Evolutionary conservation across 805 yeast species (phyloP), one percentile per base, ranked within the genome.

Genomic region (Metschnikowia similis): DNA sequence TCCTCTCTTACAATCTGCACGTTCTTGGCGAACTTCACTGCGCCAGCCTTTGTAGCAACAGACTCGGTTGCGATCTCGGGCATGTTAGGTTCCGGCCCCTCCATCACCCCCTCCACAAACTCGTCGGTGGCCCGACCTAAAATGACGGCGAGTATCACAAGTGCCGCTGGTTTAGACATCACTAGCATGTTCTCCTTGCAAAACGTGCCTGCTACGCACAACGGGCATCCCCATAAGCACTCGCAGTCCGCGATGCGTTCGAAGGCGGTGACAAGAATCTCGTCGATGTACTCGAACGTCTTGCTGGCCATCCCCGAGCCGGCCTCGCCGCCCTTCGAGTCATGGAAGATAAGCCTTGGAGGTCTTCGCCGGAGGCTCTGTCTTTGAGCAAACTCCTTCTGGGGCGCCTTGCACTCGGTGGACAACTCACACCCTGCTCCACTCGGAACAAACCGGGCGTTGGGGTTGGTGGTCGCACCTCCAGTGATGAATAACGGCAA

Each of bases 391-490:
- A 92, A 88, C 63, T 94, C 99, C 60, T 94, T 94, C 56, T 90
- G 96, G 0, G 99, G 97, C 0, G 98, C 97, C 61, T 94, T 94
- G 66, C 99, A 94, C 66, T 94, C 99, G 0, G 98, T 89, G 41
- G 80, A 80, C 11, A 94, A 76, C 58, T 94, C 99, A 2, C 73
- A 56, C 38, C 69, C 72, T 0, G 72, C 74, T 2, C 68, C 54
- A 35, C 49, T 62, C 1, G 71, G 64, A 9, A 56, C 54, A 47
- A 62, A 67, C 30, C 65, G 57, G 9, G 62, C 66, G 47, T 69
- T 66, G 0, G 72, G 70, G 35, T 65, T 60, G 7, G 72, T 64
- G 56, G 83, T 86, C 4, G 80, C 77, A 0, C 89, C 87, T 14
- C 88, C 83, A 10, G 83, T 81, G 4, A 90, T 82, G 51, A 81